Conservation (phyloP, 2,329 filamentous ascomycete genomes). For the Fulvia fulva region DNA sequence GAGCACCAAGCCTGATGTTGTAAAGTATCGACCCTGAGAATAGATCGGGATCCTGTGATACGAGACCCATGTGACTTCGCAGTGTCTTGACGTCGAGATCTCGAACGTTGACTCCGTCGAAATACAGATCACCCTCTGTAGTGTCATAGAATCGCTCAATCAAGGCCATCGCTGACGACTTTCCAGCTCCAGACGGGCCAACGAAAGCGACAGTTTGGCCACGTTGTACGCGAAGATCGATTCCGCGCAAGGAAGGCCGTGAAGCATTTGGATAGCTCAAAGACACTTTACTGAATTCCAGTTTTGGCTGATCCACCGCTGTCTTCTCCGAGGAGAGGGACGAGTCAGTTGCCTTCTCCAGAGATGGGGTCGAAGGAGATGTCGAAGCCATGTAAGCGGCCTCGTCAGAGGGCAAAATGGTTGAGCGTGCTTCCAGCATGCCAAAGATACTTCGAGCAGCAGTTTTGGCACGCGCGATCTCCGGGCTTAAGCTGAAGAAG, state of each 20-base stretch:
- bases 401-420: constrained; percentile 27
- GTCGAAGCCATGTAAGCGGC: constrained; percentile 1
- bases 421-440: constrained; percentile 39
- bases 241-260: constrained; percentile 41
- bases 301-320: not conserved
- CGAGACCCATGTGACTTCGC: constrained; percentile 40
- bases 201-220: constrained; percentile 52
- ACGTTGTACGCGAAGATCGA: constrained; percentile 46
- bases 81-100: constrained; percentile 35
- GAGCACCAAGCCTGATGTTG: constrained; percentile 41
- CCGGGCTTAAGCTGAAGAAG: constrained; percentile 45
- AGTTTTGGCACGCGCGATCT: constrained; percentile 43
- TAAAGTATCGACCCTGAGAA: constrained; percentile 43
- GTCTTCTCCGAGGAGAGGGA: not conserved
- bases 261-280: constrained; percentile 39
- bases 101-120: constrained; percentile 42
- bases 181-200: constrained; percentile 45
- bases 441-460: constrained; percentile 44
- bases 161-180: constrained; percentile 44
- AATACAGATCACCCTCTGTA: constrained; percentile 36
- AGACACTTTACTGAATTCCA: constrained; percentile 36
- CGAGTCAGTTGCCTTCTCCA: not conserved
- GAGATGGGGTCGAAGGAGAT: not conserved
- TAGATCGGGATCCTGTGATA: constrained; percentile 45
- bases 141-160: constrained; percentile 46